Base-by-base conservation (phyloP, 345 rosid genomes). In the Erucastrum elatum region DNA sequence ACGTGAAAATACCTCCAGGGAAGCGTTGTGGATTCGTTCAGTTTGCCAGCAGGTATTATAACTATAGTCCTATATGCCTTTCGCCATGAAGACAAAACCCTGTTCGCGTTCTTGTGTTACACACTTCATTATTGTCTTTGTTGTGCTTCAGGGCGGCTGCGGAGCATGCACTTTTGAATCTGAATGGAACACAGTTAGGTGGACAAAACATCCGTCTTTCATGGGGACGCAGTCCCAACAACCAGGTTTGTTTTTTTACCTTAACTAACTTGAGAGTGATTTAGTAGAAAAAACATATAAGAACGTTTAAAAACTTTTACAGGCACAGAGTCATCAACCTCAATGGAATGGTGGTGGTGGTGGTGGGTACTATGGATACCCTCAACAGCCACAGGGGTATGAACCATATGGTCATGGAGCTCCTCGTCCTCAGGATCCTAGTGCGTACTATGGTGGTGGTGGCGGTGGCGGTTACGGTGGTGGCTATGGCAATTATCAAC, bases 11-110 rank as follows among this genome's bases (percentile, higher is more conserved):
- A 76, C 98, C 99, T 51, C 85, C 86, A n/a, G 93, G 94, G 84
- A 96, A 96, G 88, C 92, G 96, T 25, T 96, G 99, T 85, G 97
- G 99, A 55, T 96, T 93, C 64, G 99, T 93, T 84, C 99, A 96
- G 77, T 96, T 85, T 84, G 91, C 90, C 77, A 86, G 83, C 85
- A 88, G 97, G 99, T 91, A 84, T 39, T 91, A 84, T 39, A 65
- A 59, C 67, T 41, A 21, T 21, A 25, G 5, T 27, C 8, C 1
- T 12, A 9, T 34, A 27, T 51, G 10, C 15, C 44, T 35, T 68
- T 66, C 0, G 6, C 11, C 26, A 13, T 72, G 21, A 46, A 35
- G 2, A 8, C 37, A 27, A 61, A 59, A 12, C 60, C 13, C 1
- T 4, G 37, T 29, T 29, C 33, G 62, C 5, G 3, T 58, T 58